phyloP scores from a whole-genome alignment of 2,329 filamentous ascomycete genomes.

The Trichoderma koningiopsis region DNA sequence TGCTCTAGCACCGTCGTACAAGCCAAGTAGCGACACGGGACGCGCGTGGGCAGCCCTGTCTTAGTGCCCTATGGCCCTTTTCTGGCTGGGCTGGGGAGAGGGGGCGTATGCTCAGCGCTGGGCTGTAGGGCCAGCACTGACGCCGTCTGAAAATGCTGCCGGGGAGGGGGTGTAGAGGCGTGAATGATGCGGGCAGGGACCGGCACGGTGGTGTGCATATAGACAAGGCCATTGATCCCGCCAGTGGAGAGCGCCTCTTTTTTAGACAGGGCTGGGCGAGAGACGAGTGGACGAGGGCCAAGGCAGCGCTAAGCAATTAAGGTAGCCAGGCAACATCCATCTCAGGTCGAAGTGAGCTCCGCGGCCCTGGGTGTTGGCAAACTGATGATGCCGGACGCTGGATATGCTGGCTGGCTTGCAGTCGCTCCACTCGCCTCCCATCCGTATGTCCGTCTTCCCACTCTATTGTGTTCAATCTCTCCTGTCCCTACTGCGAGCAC shows the following conservation, averaged over 20 bases:
- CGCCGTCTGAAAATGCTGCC: constrained; percentile 10
- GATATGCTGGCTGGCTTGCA: constrained; percentile 10
- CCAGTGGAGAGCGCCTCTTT: constrained; percentile 21
- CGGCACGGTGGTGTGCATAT: constrained; percentile 18
- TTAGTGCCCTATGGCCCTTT: constrained; percentile 18
- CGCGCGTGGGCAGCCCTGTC: constrained; percentile 24
- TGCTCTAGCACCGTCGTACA: constrained; percentile 25
- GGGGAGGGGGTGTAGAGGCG: constrained; percentile 15
- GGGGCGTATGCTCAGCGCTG: constrained; percentile 2
- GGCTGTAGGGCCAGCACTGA: constrained; percentile 20
- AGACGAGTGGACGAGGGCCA: constrained; percentile 10
- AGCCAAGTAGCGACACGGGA: constrained; percentile 18
- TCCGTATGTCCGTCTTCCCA: neutral
- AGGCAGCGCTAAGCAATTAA: constrained; percentile 17
- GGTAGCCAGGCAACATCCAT: constrained; percentile 24
- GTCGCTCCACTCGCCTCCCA: constrained; percentile 10
- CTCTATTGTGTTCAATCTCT: constrained; percentile 4
- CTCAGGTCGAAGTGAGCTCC: constrained; percentile 18
- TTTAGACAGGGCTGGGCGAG: constrained; percentile 23
- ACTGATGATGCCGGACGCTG: constrained; percentile 18
- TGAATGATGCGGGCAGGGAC: constrained; percentile 11
- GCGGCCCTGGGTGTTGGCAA: constrained; percentile 2
- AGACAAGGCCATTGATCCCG: constrained; percentile 21
- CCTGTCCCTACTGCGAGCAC: neutral
- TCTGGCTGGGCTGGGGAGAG: constrained; percentile 12